phyloP scores from a whole-genome alignment of 495 filamentous ascomycete species.

The Neurospora hispaniola region DNA sequence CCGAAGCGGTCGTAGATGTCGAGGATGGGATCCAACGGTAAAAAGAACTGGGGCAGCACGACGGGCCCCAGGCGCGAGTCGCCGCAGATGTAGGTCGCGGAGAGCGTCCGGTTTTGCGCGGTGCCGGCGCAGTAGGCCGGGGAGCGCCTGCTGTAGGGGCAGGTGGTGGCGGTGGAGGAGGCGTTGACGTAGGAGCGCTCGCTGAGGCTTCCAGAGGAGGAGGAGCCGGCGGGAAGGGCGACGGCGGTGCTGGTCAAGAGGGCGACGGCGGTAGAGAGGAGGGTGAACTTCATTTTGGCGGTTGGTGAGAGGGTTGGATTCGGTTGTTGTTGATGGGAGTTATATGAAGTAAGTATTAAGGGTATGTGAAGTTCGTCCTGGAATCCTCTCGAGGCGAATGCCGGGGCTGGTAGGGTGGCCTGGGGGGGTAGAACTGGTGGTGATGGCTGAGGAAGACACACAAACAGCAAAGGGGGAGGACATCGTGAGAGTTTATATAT shows the following conservation, averaged over 20 bases:
- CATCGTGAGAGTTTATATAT: not conserved
- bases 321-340: not conserved
- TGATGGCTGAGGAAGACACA: too few species aligned
- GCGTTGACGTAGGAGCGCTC: not conserved
- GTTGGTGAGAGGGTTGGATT: not conserved
- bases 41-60: slow-evolving; percentile 27
- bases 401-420: not conserved
- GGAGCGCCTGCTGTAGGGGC: not conserved
- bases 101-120: slow-evolving; percentile 18
- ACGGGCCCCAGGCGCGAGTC: slow-evolving; percentile 42
- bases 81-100: slow-evolving; percentile 35
- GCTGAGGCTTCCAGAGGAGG: not conserved
- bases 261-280: not conserved
- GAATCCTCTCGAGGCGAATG: not conserved
- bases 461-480: not conserved
- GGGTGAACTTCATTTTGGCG: not conserved
- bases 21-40: slow-evolving; percentile 25
- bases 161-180: not conserved
- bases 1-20: slow-evolving; percentile 38
- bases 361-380: not conserved
- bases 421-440: not conserved
- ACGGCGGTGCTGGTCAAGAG: not conserved
- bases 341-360: not conserved
- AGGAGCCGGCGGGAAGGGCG: not conserved
- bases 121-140: slow-evolving; percentile 28